Base-by-base conservation (phyloP, 2,329 filamentous ascomycete genomes). In the Phaeosphaeriaceae sp. region DNA sequence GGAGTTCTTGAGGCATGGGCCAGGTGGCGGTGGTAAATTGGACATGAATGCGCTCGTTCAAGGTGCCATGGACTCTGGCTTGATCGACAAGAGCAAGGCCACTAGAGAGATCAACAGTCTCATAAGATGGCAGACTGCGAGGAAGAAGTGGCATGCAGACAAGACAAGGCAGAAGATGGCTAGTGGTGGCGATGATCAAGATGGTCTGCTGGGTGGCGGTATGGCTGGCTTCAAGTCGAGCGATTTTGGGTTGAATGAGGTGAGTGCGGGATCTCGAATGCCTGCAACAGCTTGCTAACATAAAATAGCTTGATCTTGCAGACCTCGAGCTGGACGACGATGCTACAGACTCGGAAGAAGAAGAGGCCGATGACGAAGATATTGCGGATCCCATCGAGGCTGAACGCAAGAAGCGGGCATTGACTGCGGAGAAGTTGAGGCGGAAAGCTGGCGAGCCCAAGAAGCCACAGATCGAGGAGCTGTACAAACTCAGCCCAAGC, bases 81-180 rank as follows among this genome's bases (percentile, higher is more conserved):
- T 84, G 51, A 81, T 99, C 51, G 86, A 97, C 74, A 89, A 89
- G 74, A 82, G 86, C 1, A 86, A 87, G 63, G 91, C 91, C 0
- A 87, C 93, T 9, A 80, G 80, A 2, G 95, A 99, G 79, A 93
- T 98, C 71, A 88, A 98, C 71, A 82, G 85, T 27, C 83, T 99
- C 50, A 95, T 99, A 67, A 84, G 89, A 48, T 99, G 95, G 95
- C 95, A 99, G 77, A 92, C 93, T 74, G 91, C 92, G 44, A 85
- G 95, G 54, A 98, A 99, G 84, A 94, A 94, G 80, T 99, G 95
- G 95, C 95, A 99, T 76, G 89, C 94, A 60, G 92, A 96, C 79
- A 99, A 99, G 84, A 99, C 95, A 9, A 84, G 93, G 53, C 95
- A 98, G 81, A 99, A 99, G 84, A 98, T 99, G 95, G 95, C 95